Conservation (phyloP, 345 rosid species). For the Rhizophora apiculata region DNA sequence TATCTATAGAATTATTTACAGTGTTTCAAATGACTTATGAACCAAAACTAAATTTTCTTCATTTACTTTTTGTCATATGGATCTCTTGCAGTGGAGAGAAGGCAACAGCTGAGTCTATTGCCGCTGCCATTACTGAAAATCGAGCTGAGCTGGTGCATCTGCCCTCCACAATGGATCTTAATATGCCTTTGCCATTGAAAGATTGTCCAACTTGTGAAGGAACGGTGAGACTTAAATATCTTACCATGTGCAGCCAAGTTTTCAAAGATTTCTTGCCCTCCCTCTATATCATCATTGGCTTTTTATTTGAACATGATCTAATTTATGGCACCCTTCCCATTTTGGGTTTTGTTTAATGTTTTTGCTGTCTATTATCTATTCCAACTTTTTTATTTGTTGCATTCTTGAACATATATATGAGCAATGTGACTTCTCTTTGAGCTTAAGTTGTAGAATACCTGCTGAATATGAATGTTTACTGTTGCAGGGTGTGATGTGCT, state of each 20-base stretch:
- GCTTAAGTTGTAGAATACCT: neutral
- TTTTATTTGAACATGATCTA: no score
- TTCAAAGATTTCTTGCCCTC: neutral
- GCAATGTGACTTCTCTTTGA: neutral
- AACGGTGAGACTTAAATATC: constrained; percentile 51
- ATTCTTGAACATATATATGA: neutral
- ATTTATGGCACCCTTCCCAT: neutral
- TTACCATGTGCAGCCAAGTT: constrained; percentile 4
- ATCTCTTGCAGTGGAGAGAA: constrained; percentile 72
- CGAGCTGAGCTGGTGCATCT: constrained; percentile 86
- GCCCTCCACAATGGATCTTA: constrained; percentile 64
- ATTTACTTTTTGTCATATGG: constrained; percentile 9
- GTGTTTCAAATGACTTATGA: no score
- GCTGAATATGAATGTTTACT: constrained; percentile 5
- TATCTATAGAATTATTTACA: no score
- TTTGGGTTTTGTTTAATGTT: neutral
- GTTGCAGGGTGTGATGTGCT: constrained; percentile 84
- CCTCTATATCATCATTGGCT: neutral
- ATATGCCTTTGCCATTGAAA: constrained; percentile 71
- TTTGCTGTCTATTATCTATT: neutral
- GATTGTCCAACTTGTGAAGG: constrained; percentile 93
- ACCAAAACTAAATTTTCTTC: neutral
- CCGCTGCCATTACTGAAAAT: constrained; percentile 76
- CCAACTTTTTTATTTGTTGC: neutral
- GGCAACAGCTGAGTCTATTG: constrained; percentile 74